Percentiles rank a stretch among this genome's conserved stretches.
Conservation (phyloP, 2,329 filamentous ascomycete species). For the Didymella glomerata region DNA sequence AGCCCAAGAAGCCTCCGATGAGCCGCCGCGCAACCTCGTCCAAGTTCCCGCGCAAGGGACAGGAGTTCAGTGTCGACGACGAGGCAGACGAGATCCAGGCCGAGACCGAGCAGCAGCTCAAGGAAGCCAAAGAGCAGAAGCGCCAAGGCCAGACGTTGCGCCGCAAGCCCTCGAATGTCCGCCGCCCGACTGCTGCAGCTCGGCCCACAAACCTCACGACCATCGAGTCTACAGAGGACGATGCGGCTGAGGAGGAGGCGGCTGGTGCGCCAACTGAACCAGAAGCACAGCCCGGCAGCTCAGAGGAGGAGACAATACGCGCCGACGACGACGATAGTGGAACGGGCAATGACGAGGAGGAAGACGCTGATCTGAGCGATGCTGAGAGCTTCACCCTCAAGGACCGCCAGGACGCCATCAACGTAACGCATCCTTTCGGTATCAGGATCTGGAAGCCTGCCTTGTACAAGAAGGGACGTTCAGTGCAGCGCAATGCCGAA, state of each 20-base stretch:
- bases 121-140: slow-evolving; percentile 28
- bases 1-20: slow-evolving; percentile 75
- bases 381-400: slow-evolving; percentile 98
- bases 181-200: slow-evolving; percentile 54
- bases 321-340: slow-evolving; percentile 55
- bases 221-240: slow-evolving; percentile 60
- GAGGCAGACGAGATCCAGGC: slow-evolving; percentile 75
- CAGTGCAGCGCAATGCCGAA: slow-evolving; percentile 94
- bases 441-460: slow-evolving; percentile 99
- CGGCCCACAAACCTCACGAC: slow-evolving; percentile 57
- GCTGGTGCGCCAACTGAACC: slow-evolving; percentile 35
- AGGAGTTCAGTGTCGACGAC: slow-evolving; percentile 91
- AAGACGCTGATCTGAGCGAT: slow-evolving; percentile 78
- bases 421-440: slow-evolving; percentile 97
- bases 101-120: slow-evolving; percentile 36
- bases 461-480: slow-evolving; percentile 95
- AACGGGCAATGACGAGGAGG: slow-evolving; percentile 63
- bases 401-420: slow-evolving; percentile 96
- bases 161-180: slow-evolving; percentile 61
- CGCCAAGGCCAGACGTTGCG: slow-evolving; percentile 52
- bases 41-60: slow-evolving; percentile 78
- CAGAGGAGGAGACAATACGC: slow-evolving; percentile 50
- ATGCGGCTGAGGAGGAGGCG: slow-evolving; percentile 50
- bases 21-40: slow-evolving; percentile 77
- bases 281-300: slow-evolving; percentile 41